Percentiles rank a stretch among this genome's conserved stretches.
Conservation (phyloP, 495 filamentous ascomycete genomes). For the Tuber indicum region DNA sequence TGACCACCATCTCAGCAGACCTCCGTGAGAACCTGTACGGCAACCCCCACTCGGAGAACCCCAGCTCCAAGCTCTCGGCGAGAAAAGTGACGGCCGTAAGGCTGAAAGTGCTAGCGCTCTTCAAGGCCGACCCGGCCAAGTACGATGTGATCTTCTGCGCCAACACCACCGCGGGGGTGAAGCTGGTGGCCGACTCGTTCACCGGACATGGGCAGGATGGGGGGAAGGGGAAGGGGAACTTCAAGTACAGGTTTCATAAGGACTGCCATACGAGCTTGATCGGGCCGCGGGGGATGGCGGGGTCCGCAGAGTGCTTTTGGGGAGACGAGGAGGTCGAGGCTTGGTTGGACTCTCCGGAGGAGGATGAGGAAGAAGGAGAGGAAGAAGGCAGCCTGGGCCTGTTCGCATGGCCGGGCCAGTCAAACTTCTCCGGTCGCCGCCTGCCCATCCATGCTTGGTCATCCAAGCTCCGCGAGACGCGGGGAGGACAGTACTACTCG, state of each 20-base stretch:
- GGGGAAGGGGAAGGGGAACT: conserved; percentile 42
- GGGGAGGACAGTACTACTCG: conserved; percentile 51
- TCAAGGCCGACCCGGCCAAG: conserved; percentile 56
- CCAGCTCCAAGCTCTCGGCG: conserved; percentile 58
- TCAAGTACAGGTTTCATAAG: conserved; percentile 70
- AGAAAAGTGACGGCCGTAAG: conserved; percentile 55
- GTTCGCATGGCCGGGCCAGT: conserved; percentile 73
- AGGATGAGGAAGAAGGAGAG: conserved; percentile 10
- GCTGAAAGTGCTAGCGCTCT: conserved; percentile 54
- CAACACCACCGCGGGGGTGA: conserved; percentile 65
- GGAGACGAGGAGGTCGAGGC: conserved; percentile 58
- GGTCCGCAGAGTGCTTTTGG: conserved; percentile 56
- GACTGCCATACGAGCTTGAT: conserved; percentile 70
- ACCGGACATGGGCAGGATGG: conserved; percentile 47
- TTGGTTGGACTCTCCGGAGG: conserved; percentile 50
- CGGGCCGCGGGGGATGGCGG: conserved; percentile 59
- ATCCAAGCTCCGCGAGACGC: conserved; percentile 48
- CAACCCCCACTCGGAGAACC: conserved; percentile 68
- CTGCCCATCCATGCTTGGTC: conserved; percentile 57
- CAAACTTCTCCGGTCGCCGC: conserved; percentile 69
- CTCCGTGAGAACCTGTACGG: conserved; percentile 58
- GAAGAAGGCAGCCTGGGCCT: conserved; percentile 47
- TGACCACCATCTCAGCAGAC: conserved; percentile 54
- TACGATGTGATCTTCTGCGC: conserved; percentile 65
- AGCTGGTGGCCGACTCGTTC: conserved; percentile 62